Evolutionary conservation across 108 stramenopile species (phyloP).

Genomic region (Nitzschia inconspicua): DNA sequence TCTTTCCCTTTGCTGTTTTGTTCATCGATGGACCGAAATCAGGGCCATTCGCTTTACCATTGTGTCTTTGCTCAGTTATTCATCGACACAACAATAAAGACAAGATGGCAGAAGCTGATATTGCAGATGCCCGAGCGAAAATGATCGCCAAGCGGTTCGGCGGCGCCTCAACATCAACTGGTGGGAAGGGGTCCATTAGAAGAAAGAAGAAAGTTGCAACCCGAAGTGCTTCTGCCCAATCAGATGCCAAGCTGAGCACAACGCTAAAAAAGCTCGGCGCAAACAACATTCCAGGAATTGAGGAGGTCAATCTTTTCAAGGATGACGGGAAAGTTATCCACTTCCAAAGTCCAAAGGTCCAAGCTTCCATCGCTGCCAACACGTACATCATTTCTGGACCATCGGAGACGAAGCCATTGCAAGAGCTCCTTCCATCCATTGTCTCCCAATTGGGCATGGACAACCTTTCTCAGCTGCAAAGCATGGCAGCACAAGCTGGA

Average conservation of each 20-base stretch:
- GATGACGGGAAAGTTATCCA: constrained; percentile 97
- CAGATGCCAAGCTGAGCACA: constrained; percentile 91
- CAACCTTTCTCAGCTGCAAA: constrained; percentile 83
- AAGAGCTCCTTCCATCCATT: constrained; percentile 93
- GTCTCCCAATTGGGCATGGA: constrained; percentile 96
- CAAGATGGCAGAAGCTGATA: constrained; percentile 68
- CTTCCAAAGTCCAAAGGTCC: constrained; percentile 94
- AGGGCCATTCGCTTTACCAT: too few relatives aligned
- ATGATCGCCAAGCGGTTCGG: constrained; percentile 95
- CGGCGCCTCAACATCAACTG: constrained; percentile 74
- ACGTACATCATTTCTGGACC: constrained; percentile 95
- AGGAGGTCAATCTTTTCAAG: constrained; percentile 99
- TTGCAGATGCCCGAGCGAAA: constrained; percentile 75
- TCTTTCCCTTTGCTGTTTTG: not conserved
- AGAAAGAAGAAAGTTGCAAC: constrained; percentile 93
- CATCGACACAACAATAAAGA: not conserved
- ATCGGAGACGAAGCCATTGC: constrained; percentile 90
- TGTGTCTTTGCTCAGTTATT: too few relatives aligned
- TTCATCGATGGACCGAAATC: too few relatives aligned
- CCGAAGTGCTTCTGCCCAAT: constrained; percentile 79
- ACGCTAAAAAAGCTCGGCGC: constrained; percentile 96
- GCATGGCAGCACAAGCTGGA: constrained; percentile 60
- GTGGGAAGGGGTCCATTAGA: constrained; percentile 90
- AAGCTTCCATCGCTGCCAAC: constrained; percentile 94
- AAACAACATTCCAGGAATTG: constrained; percentile 97